Conservation (phyloP, 140 eudicot genomes). For the Flaveria floridana region DNA sequence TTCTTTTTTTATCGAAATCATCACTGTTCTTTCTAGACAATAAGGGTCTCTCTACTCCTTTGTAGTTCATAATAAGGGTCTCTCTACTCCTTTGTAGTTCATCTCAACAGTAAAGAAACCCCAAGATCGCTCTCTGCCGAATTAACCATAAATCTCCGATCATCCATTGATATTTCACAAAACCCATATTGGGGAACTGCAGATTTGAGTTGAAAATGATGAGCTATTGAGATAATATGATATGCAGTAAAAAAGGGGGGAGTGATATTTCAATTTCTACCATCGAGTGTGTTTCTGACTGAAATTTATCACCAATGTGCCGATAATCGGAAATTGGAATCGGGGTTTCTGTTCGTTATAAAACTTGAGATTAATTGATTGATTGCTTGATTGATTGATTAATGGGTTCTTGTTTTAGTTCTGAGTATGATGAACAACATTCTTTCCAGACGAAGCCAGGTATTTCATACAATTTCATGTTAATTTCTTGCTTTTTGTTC, state of each 20-base stretch:
- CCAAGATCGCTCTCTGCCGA: conserved; percentile 39
- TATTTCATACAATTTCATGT: conserved; percentile 10
- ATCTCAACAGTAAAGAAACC: conserved; percentile 15
- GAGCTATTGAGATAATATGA: background rate
- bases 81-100: conserved; percentile 21
- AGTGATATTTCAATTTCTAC: background rate
- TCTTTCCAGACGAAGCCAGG: conserved; percentile 43
- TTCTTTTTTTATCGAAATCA: background rate
- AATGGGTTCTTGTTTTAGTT: conserved; percentile 74
- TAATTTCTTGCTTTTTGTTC: background rate
- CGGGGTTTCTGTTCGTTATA: conserved; percentile 31
- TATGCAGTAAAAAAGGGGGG: background rate
- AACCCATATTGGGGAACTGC: conserved; percentile 30
- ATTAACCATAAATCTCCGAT: conserved; percentile 9
- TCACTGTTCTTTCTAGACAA: background rate
- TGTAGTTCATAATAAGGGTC: background rate
- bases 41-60: conserved; percentile 18
- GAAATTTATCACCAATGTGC: conserved; percentile 17
- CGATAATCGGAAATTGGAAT: conserved; percentile 38
- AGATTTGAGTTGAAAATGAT: background rate
- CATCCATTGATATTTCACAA: conserved; percentile 27
- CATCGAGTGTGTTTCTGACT: conserved; percentile 14
- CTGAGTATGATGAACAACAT: conserved; percentile 44
- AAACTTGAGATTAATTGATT: background rate
- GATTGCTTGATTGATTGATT: conserved; percentile 13